phyloP scores from a whole-genome alignment of 768 basidiomycete species.

The Lyophyllum semitale region DNA sequence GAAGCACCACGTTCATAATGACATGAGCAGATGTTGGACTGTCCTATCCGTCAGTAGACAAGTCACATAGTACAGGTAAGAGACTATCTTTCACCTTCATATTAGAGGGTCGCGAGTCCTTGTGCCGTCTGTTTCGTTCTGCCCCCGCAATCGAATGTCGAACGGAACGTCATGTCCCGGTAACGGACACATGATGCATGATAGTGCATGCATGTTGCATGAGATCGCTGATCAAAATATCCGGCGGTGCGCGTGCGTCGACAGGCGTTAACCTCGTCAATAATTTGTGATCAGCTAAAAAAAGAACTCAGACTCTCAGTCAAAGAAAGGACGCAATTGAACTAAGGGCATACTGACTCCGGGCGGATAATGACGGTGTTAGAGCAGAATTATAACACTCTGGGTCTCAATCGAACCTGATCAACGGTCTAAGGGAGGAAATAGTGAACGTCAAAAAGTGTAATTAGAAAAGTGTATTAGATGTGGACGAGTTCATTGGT shows the following conservation, averaged over 20 bases:
- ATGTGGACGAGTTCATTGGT: constrained; percentile 4
- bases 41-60: constrained; percentile 7
- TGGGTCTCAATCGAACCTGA: neutral
- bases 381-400: neutral
- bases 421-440: neutral
- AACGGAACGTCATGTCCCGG: constrained; percentile 6
- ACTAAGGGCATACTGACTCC: neutral
- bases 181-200: constrained; percentile 7
- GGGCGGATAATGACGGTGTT: too few species aligned
- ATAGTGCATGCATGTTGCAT: neutral
- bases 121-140: neutral
- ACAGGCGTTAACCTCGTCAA: neutral
- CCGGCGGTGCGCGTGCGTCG: constrained; percentile 8
- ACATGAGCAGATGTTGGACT: constrained; percentile 1
- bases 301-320: neutral
- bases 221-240: constrained; percentile 9
- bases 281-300: neutral
- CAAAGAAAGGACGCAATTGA: neutral
- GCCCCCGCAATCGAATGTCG: neutral
- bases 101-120: constrained; percentile 5
- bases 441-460: constrained; percentile 1
- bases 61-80: neutral
- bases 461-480: constrained; percentile 13
- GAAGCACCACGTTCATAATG: constrained; percentile 4
- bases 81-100: neutral